These are phyloP conservation scores for Podila horticola DNA, from an alignment of 192 early-diverging fungal genomes.

Conservation along the genomic window DNA sequence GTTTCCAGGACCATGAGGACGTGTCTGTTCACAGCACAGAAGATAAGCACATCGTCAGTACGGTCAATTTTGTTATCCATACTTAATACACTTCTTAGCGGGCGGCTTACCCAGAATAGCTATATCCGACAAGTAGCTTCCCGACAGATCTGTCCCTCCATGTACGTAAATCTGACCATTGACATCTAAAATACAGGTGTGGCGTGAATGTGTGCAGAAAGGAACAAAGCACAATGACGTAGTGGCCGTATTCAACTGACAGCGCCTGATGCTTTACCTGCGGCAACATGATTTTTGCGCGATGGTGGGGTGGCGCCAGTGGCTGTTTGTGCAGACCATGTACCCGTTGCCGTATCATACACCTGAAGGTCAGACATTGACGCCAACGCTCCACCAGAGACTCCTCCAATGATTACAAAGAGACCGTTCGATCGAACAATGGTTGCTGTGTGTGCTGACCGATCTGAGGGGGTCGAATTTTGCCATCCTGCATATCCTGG, in stretches of 20 bases:
- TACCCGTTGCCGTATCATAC: conserved; percentile 25
- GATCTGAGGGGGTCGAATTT: conserved; percentile 8
- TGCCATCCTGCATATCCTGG: conserved; percentile 34
- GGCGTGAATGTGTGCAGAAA: background rate
- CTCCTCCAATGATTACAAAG: conserved; percentile 37
- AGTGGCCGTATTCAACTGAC: background rate
- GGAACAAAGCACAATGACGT: background rate
- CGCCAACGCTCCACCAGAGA: conserved; percentile 18
- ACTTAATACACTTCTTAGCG: too few species aligned
- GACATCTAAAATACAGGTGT: conserved; percentile 5
- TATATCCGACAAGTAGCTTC: conserved; percentile 32
- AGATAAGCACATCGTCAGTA: too few species aligned
- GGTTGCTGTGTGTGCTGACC: conserved; percentile 34
- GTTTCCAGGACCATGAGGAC: conserved; percentile 45
- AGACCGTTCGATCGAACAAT: conserved; percentile 37
- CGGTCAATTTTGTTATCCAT: too few species aligned
- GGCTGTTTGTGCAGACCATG: conserved; percentile 42
- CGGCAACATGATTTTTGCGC: conserved; percentile 38
- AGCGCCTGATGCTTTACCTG: conserved; percentile 19
- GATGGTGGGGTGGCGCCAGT: conserved; percentile 33
- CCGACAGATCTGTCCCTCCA: conserved; percentile 36
- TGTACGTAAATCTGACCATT: conserved; percentile 43
- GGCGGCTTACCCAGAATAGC: conserved; percentile 37
- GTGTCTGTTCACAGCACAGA: conserved; percentile 17
- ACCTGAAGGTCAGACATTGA: conserved; percentile 43